Evolutionary conservation across 2,329 filamentous ascomycete genomes (phyloP).

Genomic region (Anthostomella pinea): DNA sequence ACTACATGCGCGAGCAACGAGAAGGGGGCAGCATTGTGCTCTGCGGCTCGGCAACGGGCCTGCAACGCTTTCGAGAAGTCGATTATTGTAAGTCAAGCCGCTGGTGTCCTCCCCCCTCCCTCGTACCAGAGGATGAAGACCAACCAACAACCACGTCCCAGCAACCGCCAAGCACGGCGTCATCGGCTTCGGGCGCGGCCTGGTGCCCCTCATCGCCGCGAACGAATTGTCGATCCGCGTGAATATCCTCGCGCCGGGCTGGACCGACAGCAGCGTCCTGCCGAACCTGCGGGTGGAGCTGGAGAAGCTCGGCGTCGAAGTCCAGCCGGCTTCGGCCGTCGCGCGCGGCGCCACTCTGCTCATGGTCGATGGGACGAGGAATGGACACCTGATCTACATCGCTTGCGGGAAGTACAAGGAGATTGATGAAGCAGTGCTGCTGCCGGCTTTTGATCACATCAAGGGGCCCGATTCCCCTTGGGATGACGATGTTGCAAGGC

Average conservation of each 20-base stretch:
- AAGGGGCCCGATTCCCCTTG: no score
- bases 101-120: no score
- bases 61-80: conserved; percentile 47
- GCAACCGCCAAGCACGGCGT: conserved; percentile 54
- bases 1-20: conserved; percentile 48
- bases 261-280: conserved; percentile 43
- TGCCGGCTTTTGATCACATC: no score
- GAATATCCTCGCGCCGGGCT: conserved; percentile 54
- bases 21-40: conserved; percentile 53
- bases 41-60: conserved; percentile 47
- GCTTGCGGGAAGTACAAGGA: conserved; percentile 48
- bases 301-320: conserved; percentile 35
- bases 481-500: no score
- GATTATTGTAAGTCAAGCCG: conserved; percentile 45
- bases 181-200: conserved; percentile 49
- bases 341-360: conserved; percentile 47
- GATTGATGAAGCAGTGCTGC: conserved; percentile 46
- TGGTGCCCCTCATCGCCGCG: conserved; percentile 36
- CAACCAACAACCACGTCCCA: no score
- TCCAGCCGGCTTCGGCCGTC: conserved; percentile 46
- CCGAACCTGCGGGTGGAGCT: conserved; percentile 37
- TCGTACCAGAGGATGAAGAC: no score
- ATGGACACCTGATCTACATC: conserved; percentile 53
- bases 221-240: conserved; percentile 47
- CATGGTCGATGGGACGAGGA: conserved; percentile 45